Evolutionary conservation across 371 early-diverging fungal genomes (phyloP), one percentile per base, ranked within the genome.

Genomic region (Circinella umbellata): DNA sequence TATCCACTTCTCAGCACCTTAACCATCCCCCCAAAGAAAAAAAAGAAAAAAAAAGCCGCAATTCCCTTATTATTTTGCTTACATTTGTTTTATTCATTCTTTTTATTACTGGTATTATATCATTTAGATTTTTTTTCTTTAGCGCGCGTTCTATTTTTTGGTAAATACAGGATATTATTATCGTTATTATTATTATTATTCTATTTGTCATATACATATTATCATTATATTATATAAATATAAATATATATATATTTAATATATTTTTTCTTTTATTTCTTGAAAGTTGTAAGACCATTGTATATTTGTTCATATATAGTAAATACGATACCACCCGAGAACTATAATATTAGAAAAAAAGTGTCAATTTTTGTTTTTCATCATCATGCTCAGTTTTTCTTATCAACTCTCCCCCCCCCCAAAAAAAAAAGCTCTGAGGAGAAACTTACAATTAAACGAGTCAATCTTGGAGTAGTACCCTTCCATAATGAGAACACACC

Each of bases 301-400:
- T 93, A 82, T 1, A 90, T 85, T 68, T 92, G 89, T 79, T 97
- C 98, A 74, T 96, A 97, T 0, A 93, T 90, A 11, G 94, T 93
- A 81, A 97, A 97, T 4, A 95, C 94, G 69, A 97, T 96, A 34
- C 95, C 96, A 37, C 98, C 96, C 27, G 95, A 94, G 78, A 96
- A 94, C 91, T 91, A 81, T 7, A 60, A 46, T 15, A 46, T 14
- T 2, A 27, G n/a, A n/a, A n/a, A 42, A 8, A 8, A n/a, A 42
- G 11, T 42, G 42, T 27, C 27, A 27, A 27, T 27, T 27, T 27
- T 27, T 27, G 27, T 27, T 27, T 27, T 27, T 27, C 27, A 27
- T 27, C 27, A 27, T 27, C 27, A 27, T 27, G 27, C 27, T 27
- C 27, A 27, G 27, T 2, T 2, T 27, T 27, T 27, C 27, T 1